Evolutionary conservation across 306 rosid species (phyloP).

Genomic region (Pyrus betulifolia): DNA sequence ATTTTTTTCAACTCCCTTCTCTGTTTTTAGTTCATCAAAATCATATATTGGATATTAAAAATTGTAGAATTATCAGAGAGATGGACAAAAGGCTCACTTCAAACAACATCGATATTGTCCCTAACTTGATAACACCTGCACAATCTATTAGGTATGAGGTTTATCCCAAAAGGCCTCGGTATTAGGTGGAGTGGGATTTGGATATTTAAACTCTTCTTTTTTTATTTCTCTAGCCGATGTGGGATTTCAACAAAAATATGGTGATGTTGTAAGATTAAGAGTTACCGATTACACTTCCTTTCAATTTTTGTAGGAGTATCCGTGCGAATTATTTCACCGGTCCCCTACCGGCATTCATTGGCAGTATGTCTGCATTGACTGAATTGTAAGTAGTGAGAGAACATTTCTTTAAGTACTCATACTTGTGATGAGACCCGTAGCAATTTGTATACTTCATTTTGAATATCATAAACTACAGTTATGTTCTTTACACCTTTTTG

Average conservation of each 20-base stretch:
- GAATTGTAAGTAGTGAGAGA: slow-evolving; percentile 4
- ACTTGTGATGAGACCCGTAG: neutral
- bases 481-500: too few relatives aligned
- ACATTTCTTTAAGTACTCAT: neutral
- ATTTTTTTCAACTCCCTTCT: neutral
- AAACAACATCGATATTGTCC: too few relatives aligned
- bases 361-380: slow-evolving; percentile 5
- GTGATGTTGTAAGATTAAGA: too few relatives aligned
- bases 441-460: neutral
- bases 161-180: accelerated
- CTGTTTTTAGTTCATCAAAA: neutral
- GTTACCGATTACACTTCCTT: neutral
- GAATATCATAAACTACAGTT: neutral
- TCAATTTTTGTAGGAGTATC: slow-evolving; percentile 9
- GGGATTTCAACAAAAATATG: too few relatives aligned
- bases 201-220: too few relatives aligned
- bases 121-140: too few relatives aligned
- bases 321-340: slow-evolving; percentile 15
- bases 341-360: slow-evolving; percentile 14
- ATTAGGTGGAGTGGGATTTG: too few relatives aligned
- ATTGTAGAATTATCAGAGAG: too few relatives aligned
- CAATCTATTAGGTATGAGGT: too few relatives aligned
- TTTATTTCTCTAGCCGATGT: too few relatives aligned
- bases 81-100: accelerated
- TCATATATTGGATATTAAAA: too few relatives aligned